Evolutionary conservation across 176 grass and related monocot species (phyloP).

Genomic region (Phyllostachys edulis): DNA sequence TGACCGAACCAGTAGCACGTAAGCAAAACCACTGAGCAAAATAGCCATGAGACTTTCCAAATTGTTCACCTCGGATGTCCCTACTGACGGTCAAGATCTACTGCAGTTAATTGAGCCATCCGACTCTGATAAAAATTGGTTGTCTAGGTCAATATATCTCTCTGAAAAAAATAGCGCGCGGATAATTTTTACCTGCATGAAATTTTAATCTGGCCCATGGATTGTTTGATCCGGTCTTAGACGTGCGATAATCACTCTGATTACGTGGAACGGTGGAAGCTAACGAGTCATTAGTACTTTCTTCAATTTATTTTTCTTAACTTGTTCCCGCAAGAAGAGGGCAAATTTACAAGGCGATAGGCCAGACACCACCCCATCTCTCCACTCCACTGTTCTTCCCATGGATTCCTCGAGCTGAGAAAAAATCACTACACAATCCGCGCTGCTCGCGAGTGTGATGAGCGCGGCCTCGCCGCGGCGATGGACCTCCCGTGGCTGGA

Average conservation of each 20-base stretch:
- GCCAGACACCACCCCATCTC: neutral
- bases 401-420: constrained; percentile 34
- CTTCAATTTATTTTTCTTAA: neutral
- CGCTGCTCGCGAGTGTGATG: neutral
- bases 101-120: too few species aligned
- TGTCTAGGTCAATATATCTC: too few species aligned
- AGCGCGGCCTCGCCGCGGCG: constrained; percentile 5
- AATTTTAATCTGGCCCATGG: neutral
- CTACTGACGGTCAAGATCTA: too few species aligned
- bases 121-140: too few species aligned
- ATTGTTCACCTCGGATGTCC: too few species aligned
- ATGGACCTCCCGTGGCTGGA: constrained; percentile 55
- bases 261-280: constrained; percentile 8
- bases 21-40: too few species aligned
- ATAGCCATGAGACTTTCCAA: too few species aligned
- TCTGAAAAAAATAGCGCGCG: too few species aligned
- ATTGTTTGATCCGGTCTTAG: neutral
- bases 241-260: neutral
- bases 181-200: too few species aligned
- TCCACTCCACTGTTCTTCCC: neutral
- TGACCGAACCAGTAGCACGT: too few species aligned
- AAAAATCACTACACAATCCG: neutral
- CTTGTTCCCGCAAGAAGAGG: constrained; percentile 8
- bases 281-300: neutral
- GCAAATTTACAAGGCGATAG: constrained; percentile 8